Evolutionary conservation across 495 filamentous ascomycete species (phyloP).

Genomic region (Hyaloscypha bicolor): DNA sequence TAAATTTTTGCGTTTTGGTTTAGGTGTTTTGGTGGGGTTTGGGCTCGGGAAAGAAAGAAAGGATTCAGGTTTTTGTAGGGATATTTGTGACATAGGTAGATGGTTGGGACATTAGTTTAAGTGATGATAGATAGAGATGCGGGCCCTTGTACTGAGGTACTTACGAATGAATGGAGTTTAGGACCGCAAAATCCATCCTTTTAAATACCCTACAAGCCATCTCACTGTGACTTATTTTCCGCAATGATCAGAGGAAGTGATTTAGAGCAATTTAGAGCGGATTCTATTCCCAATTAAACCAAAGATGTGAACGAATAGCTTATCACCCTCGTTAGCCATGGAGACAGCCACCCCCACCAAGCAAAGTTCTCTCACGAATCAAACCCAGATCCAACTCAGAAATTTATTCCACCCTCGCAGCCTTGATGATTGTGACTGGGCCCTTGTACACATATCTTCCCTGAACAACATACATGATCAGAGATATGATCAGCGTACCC

Average conservation of each 20-base stretch:
- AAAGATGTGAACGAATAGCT: background rate
- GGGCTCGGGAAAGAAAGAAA: no score
- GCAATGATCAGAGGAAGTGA: background rate
- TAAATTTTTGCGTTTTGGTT: no score
- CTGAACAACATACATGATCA: slow-evolving; percentile 40
- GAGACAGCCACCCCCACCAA: background rate
- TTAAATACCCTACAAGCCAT: no score
- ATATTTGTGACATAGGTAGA: no score
- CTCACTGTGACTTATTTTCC: no score
- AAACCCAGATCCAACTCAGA: background rate
- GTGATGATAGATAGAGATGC: background rate
- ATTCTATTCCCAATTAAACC: background rate
- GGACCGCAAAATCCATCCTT: background rate
- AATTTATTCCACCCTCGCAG: background rate
- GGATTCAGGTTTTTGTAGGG: no score
- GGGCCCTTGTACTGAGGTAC: background rate
- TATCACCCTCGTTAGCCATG: background rate
- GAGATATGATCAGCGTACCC: slow-evolving; percentile 36
- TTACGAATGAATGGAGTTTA: background rate
- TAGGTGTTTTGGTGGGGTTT: no score
- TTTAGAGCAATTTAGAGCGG: background rate
- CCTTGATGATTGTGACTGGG: slow-evolving; percentile 31
- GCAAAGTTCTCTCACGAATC: background rate
- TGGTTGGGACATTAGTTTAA: background rate
- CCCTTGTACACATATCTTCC: slow-evolving; percentile 43